Evolutionary conservation across 2,329 filamentous ascomycete species (phyloP), one percentile per base, ranked within the genome.

Genomic region (Balansia obtecta): DNA sequence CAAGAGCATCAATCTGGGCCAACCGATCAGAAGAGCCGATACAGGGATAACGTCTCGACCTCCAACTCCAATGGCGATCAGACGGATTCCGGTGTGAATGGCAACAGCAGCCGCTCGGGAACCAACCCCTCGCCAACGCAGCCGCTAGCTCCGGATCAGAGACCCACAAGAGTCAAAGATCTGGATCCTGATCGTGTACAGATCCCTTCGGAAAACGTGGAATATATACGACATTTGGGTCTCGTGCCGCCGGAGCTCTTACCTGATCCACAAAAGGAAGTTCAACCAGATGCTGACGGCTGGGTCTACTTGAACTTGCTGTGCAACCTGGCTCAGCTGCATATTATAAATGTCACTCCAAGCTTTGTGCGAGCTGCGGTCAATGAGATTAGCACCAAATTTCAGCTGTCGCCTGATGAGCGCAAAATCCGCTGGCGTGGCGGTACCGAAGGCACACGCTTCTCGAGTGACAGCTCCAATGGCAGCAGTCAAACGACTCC

Each of bases 241-340:
- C 72, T 88, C 10, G 68, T 78, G 0, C 80, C 81, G 0, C 80
- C 80, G 0, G 73, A 83, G 45, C 62, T 78, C 2, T 56, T 71
- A 10, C 68, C 68, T 10, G 67, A 67, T 16, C 50, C 41, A 2
- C 27, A 54, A 8, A 59, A 69, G 2, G 73, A 80, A 48, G 76
- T 80, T 11, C 73, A 76, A 13, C 74, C 81, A 0, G 82, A 84
- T 50, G 72, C 73, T 0, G 81, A 88, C 27, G 86, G 86, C 4
- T 93, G 87, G 87, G 80, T 91, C 0, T 91, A 90, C 58, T 68
- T 93, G 7, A 93, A 93, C 57, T 68, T 94, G 1, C 72, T 94
- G 1, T 82, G 83, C 61, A 89, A 85, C 60, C 77, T 94, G 71
- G 88, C 88, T 0, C 88, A 94, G 65, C 69, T 94, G 16, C 88